Evolutionary conservation across 2,329 filamentous ascomycete genomes (phyloP).

Genomic region (Kalmusia sp.): DNA sequence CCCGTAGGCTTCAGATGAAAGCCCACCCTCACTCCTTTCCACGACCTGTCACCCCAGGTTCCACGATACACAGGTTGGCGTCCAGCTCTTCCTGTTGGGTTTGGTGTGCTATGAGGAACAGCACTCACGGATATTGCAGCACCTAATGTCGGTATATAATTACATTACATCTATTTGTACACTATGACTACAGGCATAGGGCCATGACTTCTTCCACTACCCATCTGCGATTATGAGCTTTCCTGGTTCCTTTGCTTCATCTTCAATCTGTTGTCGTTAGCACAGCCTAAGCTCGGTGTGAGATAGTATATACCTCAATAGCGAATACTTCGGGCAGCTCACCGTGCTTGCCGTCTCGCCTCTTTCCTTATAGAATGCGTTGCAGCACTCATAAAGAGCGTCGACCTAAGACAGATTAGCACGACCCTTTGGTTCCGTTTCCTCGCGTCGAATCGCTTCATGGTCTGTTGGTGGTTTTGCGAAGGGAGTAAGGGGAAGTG

Average conservation of each 20-base stretch:
- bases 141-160: too few relatives aligned
- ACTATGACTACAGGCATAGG: background rate
- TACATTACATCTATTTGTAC: background rate
- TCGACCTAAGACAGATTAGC: conserved; percentile 66
- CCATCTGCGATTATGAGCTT: background rate
- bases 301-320: conserved; percentile 63
- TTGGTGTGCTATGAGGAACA: too few relatives aligned
- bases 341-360: conserved; percentile 78
- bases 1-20: too few relatives aligned
- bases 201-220: background rate
- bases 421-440: background rate
- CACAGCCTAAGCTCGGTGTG: background rate
- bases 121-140: too few relatives aligned
- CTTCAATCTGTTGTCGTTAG: conserved; percentile 65
- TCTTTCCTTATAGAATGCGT: conserved; percentile 80
- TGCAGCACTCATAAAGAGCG: conserved; percentile 92
- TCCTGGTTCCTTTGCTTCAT: conserved; percentile 74
- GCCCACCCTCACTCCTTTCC: too few relatives aligned
- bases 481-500: background rate
- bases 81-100: too few relatives aligned
- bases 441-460: too few relatives aligned
- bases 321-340: conserved; percentile 83
- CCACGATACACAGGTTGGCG: too few relatives aligned
- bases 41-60: too few relatives aligned
- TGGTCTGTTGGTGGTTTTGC: too few relatives aligned